These are phyloP conservation scores for Pichia sp. DNA, from an alignment of 1,139 yeast genomes.

Conservation along the genomic window DNA sequence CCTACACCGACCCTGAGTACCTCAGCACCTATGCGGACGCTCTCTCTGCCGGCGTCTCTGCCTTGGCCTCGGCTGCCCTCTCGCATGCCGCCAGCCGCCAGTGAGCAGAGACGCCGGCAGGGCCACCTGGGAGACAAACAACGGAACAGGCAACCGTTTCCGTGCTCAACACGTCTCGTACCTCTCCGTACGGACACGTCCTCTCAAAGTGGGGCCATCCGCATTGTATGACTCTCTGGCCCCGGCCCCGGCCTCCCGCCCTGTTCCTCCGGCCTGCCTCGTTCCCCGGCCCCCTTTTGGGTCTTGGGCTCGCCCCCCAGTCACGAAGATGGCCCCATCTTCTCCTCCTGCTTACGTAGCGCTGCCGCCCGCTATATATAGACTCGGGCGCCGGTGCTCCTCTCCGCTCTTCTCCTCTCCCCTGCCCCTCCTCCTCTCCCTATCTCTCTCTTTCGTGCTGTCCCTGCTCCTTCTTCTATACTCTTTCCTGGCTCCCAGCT, in stretches of 20 bases:
- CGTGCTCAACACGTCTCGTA: no score
- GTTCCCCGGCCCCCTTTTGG: no score
- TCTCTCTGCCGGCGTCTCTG: not conserved
- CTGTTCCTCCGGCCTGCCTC: no score
- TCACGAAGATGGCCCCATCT: not conserved
- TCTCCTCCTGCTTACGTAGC: not conserved
- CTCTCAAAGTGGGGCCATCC: not conserved
- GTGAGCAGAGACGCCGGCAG: not conserved
- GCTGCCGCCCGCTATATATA: not conserved
- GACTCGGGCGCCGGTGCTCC: not conserved
- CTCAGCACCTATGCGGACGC: not conserved
- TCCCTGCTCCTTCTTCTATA: no score
- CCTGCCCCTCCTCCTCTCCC: no score
- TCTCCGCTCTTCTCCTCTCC: no score
- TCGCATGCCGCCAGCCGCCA: not conserved
- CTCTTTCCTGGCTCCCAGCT: no score
- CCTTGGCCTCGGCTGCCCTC: not conserved
- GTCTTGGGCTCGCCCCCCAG: no score
- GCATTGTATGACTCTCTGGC: not conserved
- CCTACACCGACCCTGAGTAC: slow-evolving; percentile 1
- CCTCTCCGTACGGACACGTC: not conserved
- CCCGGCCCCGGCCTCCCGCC: not conserved
- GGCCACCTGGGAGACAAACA: no score
- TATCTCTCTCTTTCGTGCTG: no score
- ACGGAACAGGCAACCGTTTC: no score